Evolutionary conservation across 257 asterid species (phyloP).

Genomic region (Solanum paucissectum): DNA sequence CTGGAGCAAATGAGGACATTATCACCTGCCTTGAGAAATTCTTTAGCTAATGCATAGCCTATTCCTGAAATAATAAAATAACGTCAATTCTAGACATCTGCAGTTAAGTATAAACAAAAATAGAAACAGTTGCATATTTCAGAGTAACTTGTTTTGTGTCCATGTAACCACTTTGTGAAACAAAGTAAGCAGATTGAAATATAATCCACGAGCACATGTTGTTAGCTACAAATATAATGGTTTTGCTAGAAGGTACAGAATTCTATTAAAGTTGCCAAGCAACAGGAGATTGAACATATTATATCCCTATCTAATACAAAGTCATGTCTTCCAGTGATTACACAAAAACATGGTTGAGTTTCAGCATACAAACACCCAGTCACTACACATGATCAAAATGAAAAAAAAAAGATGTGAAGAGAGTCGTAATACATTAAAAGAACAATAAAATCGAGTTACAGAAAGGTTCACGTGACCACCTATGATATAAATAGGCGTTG

Average conservation of each 20-base stretch:
- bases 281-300: neutral
- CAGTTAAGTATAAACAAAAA: neutral
- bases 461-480: neutral
- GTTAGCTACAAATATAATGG: neutral
- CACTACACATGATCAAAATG: neutral
- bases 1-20: conserved; percentile 86
- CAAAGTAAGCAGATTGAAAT: neutral
- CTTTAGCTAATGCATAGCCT: conserved; percentile 91
- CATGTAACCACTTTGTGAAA: neutral
- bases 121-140: neutral
- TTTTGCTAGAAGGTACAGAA: neutral
- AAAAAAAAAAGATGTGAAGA: neutral
- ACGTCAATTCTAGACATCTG: neutral
- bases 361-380: neutral
- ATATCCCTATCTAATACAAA: neutral
- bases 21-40: conserved; percentile 83
- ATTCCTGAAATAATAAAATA: conserved; percentile 48
- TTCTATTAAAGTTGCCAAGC: neutral
- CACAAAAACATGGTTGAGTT: neutral
- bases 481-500: neutral
- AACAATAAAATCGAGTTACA: neutral
- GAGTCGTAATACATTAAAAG: neutral
- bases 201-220: neutral
- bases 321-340: neutral
- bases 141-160: neutral